Evolutionary conservation across 2,329 filamentous ascomycete genomes (phyloP).

Genomic region (Aspergillus sp.): DNA sequence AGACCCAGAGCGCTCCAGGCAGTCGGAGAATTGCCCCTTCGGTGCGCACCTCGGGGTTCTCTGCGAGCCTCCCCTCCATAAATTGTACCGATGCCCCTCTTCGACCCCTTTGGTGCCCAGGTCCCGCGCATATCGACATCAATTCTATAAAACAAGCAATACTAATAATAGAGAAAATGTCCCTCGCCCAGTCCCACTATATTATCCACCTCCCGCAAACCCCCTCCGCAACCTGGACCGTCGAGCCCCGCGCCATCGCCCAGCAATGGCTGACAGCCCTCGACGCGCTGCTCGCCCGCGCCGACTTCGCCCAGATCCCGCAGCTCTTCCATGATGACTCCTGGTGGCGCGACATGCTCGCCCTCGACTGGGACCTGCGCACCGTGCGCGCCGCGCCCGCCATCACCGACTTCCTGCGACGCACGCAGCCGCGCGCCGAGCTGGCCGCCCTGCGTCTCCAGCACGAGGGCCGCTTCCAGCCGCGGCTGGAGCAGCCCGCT

Average conservation of each 20-base stretch:
- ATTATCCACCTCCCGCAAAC: constrained; percentile 31
- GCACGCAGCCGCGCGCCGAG: constrained; percentile 23
- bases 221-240: constrained; percentile 14
- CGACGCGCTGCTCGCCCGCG: constrained; percentile 20
- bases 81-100: not conserved
- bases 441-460: constrained; percentile 33
- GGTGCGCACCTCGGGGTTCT: not conserved
- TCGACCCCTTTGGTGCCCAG: not conserved
- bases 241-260: constrained; percentile 25
- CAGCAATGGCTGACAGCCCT: constrained; percentile 34
- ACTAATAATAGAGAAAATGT: constrained; percentile 9
- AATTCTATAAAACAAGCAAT: not conserved
- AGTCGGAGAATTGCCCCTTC: not conserved
- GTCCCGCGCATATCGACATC: not conserved
- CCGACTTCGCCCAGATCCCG: constrained; percentile 16
- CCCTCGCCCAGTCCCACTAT: constrained; percentile 23
- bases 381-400: constrained; percentile 31
- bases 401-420: constrained; percentile 31
- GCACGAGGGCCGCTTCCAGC: constrained; percentile 32
- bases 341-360: constrained; percentile 43
- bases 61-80: not conserved
- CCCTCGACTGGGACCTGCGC: constrained; percentile 40
- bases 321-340: constrained; percentile 37
- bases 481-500: constrained; percentile 26
- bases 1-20: no score